These are phyloP conservation scores for Beauveria rudraprayagi DNA, from an alignment of 2,329 filamentous ascomycete genomes.

Conservation along the genomic window DNA sequence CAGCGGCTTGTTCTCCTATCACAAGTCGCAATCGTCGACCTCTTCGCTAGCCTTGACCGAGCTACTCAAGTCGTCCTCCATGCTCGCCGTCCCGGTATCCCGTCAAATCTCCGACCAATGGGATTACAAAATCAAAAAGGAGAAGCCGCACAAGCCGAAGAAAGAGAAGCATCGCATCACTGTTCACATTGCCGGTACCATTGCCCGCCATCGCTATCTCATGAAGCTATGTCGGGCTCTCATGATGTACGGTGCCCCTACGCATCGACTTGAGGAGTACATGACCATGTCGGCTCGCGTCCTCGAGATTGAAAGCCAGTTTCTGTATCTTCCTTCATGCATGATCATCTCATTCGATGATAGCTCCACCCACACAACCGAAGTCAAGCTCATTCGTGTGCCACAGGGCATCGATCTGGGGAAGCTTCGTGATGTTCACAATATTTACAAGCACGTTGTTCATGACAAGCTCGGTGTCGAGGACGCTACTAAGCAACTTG, in stretches of 20 bases:
- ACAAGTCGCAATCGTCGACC: constrained; percentile 32
- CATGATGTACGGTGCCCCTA: constrained; percentile 86
- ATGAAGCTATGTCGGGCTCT: constrained; percentile 76
- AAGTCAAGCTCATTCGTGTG: constrained; percentile 66
- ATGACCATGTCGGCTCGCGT: constrained; percentile 86
- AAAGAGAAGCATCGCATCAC: constrained; percentile 40
- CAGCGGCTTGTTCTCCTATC: constrained; percentile 33
- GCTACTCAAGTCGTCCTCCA: constrained; percentile 46
- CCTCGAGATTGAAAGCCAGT: constrained; percentile 81
- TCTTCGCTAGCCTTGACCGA: constrained; percentile 41
- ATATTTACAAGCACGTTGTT: constrained; percentile 75
- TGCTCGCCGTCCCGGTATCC: constrained; percentile 40
- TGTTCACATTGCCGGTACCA: constrained; percentile 56
- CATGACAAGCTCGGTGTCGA: constrained; percentile 68
- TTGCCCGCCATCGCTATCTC: constrained; percentile 75
- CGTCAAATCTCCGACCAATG: constrained; percentile 37
- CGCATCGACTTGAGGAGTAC: constrained; percentile 85
- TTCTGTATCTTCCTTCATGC: constrained; percentile 81
- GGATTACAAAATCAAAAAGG: constrained; percentile 35
- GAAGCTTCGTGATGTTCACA: constrained; percentile 64
- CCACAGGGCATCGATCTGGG: constrained; percentile 65
- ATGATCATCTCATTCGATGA: constrained; percentile 95
- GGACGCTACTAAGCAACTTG: constrained; percentile 55
- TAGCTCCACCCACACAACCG: constrained; percentile 62
- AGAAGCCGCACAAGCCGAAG: constrained; percentile 27